phyloP scores from a whole-genome alignment of 176 grass and related monocot species.

The Triticum turgidum region DNA sequence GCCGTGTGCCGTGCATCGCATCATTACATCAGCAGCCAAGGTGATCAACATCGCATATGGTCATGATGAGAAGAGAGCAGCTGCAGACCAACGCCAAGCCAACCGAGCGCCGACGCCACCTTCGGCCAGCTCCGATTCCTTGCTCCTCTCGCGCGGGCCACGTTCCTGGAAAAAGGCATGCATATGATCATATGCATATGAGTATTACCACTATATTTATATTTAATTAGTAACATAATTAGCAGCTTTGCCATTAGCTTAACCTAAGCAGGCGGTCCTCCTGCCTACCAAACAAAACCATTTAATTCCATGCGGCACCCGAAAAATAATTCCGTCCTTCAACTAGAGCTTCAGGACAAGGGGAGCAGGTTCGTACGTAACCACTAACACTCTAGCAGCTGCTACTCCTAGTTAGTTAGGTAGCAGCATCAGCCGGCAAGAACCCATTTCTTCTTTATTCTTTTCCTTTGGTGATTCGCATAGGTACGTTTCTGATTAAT shows the following conservation, averaged over 20 bases:
- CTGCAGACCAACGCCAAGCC: constrained; percentile 20
- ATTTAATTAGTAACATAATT: background rate
- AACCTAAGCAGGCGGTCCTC: background rate
- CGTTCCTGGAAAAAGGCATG: too few species aligned
- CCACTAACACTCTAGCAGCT: background rate
- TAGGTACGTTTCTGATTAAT: background rate
- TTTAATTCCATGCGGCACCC: background rate
- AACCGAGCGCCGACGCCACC: background rate
- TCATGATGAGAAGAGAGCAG: background rate
- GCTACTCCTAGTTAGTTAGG: too few species aligned
- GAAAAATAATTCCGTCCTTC: background rate
- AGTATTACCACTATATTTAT: too few species aligned
- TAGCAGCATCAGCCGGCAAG: background rate
- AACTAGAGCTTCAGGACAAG: constrained; percentile 1
- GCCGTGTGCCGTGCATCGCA: background rate
- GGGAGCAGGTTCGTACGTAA: background rate
- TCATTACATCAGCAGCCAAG: background rate
- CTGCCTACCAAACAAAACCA: background rate
- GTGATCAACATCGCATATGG: background rate
- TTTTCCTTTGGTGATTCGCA: too few species aligned
- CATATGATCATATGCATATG: background rate
- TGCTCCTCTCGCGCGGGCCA: background rate
- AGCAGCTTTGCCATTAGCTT: background rate
- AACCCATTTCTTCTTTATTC: background rate
- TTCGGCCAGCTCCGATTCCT: constrained; percentile 24